These are phyloP conservation scores for Syzygium aqueum DNA, from an alignment of 345 rosid genomes.

Conservation along the genomic window DNA sequence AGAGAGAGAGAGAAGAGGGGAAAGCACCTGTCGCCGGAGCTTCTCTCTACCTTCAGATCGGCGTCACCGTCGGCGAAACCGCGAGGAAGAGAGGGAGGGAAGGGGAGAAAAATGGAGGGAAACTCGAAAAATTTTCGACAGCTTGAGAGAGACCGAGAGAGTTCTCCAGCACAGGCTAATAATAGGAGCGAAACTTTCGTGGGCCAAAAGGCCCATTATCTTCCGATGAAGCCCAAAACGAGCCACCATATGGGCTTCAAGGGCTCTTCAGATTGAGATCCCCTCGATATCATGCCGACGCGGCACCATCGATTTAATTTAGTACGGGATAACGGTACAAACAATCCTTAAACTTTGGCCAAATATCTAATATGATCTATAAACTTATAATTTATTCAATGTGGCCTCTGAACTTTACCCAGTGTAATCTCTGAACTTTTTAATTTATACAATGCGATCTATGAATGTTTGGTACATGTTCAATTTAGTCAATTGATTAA, in stretches of 20 bases:
- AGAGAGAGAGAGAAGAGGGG: background rate
- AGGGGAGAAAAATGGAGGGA: background rate
- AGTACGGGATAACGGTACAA: no score
- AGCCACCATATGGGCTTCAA: background rate
- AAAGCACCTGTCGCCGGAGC: background rate
- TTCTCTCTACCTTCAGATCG: background rate
- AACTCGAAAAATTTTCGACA: background rate
- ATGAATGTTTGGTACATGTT: no score
- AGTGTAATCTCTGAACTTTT: no score
- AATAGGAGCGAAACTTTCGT: background rate
- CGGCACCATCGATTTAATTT: background rate
- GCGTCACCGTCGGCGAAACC: background rate
- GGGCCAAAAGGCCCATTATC: background rate
- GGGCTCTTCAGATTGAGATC: background rate
- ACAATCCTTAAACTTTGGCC: no score
- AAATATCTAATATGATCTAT: no score
- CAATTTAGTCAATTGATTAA: no score
- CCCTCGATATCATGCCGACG: background rate
- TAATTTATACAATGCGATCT: no score
- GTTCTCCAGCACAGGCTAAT: background rate
- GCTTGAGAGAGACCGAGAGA: background rate
- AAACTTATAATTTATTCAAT: no score
- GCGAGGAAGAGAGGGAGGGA: background rate
- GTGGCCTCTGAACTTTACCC: no score
- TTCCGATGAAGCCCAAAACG: background rate